These are phyloP conservation scores for Ocimum tenuiflorum DNA, from an alignment of 257 asterid species.

Conservation along the genomic window DNA sequence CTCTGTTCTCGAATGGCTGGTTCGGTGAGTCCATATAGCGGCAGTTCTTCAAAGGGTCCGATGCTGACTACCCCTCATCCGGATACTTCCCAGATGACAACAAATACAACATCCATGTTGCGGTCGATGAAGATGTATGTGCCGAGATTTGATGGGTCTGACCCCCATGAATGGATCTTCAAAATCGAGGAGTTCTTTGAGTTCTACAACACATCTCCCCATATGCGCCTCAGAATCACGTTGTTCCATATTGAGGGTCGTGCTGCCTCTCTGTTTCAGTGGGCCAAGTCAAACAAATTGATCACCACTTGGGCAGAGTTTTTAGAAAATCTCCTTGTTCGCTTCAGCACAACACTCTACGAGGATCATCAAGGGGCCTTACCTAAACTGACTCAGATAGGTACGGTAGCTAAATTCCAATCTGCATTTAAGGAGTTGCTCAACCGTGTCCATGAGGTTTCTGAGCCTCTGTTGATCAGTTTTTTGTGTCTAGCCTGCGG, in stretches of 20 bases:
- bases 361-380: background rate
- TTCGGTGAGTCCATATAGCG: too few species aligned
- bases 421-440: background rate
- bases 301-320: background rate
- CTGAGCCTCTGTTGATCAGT: background rate
- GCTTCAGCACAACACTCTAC: background rate
- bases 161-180: background rate
- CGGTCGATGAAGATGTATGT: too few species aligned
- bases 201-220: background rate
- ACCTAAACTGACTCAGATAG: background rate
- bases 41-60: too few species aligned
- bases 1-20: too few species aligned
- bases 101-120: too few species aligned
- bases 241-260: background rate
- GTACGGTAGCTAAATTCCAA: background rate
- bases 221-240: background rate
- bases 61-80: too few species aligned
- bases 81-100: too few species aligned
- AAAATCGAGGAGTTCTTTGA: background rate
- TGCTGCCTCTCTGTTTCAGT: background rate
- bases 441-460: background rate
- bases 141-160: background rate
- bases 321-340: background rate
- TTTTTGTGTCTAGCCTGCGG: background rate
- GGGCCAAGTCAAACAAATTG: background rate